Base-by-base conservation (phyloP, 371 early-diverging fungal species). In the Mortierella sp. region DNA sequence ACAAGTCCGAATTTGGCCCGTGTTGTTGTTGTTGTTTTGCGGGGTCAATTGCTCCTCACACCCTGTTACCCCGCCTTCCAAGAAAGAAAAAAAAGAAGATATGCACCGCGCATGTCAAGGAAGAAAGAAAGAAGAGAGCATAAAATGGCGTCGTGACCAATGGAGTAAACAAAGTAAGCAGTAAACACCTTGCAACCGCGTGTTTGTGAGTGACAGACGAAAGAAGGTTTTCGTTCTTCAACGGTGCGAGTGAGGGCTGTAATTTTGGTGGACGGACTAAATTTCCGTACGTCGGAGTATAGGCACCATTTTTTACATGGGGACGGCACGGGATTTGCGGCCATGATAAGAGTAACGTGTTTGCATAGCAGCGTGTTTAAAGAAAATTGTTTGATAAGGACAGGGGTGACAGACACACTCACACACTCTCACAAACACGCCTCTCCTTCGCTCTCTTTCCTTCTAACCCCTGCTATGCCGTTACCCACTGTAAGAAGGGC, bases 101-200 rank as follows among this genome's bases (percentile, higher is more conserved):
- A 68, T 35, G 68, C 41, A 38, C 68, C 68, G 68, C 35, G 41
- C 68, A 2, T 68, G 38, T 41, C 68, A 24, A 63, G 35, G 2
- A 63, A 35, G 4, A 18, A 16, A 63, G 16, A 29, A 18, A 7
- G 6, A 29, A 5, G 16, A 29, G 27, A 58, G 4, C 11, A 29
- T 2, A 29, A 35, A 60, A 4, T 60, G 68, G 68, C 24, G 68
- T 68, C 68, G 68, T 41, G 68, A 41, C 68, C 68, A 7, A 68
- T 24, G 38, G 43, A 21, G 63, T 60, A 27, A 27, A 56, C 58
- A 63, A 63, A 63, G 21, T 27, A 63, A 5, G 5, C 18, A 63
- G 41, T 41, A 41, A 41, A 2, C 41, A 41, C 41, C 63, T 63
- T 12, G 92, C 89, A 43, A 91, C 89, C 80, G 93, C 91, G 83